Evolutionary conservation across 2,329 filamentous ascomycete species (phyloP), one percentile per base, ranked within the genome.

Genomic region (Xylaria sp.): DNA sequence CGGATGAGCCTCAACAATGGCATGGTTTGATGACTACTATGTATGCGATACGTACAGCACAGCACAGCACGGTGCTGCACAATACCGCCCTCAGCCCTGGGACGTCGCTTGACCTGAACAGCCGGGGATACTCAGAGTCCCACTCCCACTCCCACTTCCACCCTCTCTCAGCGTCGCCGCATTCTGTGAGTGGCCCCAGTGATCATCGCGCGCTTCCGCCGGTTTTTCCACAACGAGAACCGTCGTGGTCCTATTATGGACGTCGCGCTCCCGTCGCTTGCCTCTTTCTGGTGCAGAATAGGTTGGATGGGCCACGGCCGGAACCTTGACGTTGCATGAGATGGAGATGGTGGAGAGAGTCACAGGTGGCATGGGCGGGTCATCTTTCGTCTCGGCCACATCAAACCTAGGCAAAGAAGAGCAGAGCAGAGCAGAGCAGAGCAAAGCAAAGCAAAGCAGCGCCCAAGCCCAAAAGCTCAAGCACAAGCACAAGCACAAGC

Each of bases 271-370:
- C 49, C 33, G 17, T 37, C 23, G 44, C 37, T 44, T 55, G 21
- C 56, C 57, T 38, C 29, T 43, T 58, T 46, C 51, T 38, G 40
- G 35, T 51, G 48, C 27, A 35, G 54, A 46, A 47, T 47, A 38
- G 48, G 40, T 64, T 35, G 31, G 31, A 13, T 35, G 31, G 31
- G 31, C 31, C n/a, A n/a, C n/a, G n/a, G n/a, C n/a, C n/a, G n/a
- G 31, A 35, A 48, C 52, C 58, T 54, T 33, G 54, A 55, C 35
- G 43, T 48, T 64, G 62, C 62, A 64, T 64, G 58, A 53, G 25
- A 33, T 21, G n/a, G 44, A 27, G 47, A 46, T 47, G 53, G 57
- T 57, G 61, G 57, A 40, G 53, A 58, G 52, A 13, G 52, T 21
- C 7, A 35, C 31, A 35, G 51, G 43, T 13, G 55, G 55, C 33